These are phyloP conservation scores for Vitis vinifera DNA, from an alignment of 164 flowering plant genomes.

Conservation along the genomic window DNA sequence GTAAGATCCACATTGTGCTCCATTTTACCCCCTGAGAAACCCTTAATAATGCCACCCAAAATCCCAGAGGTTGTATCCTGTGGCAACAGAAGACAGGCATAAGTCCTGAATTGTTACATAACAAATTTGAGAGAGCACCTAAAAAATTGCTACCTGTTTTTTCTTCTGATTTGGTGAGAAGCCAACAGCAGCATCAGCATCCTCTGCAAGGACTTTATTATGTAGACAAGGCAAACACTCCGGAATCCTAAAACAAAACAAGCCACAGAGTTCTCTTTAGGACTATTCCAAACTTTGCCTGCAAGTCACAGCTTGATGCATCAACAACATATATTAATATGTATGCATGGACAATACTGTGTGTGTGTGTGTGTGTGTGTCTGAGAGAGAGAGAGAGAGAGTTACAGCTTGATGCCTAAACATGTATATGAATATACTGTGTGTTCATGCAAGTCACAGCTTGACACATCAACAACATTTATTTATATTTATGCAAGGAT, in stretches of 20 bases:
- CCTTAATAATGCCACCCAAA: conserved; percentile 65
- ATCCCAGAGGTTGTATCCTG: conserved; percentile 50
- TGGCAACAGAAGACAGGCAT: conserved; percentile 8
- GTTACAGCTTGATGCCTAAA: neutral
- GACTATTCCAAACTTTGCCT: neutral
- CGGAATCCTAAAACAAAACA: conserved; percentile 29
- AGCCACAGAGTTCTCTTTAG: neutral
- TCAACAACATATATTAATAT: neutral
- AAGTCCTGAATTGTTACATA: too few relatives aligned
- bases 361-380: neutral
- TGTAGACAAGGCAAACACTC: conserved; percentile 41
- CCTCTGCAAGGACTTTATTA: conserved; percentile 41
- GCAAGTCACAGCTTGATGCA: neutral
- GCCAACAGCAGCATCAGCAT: conserved; percentile 25
- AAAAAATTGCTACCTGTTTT: conserved; percentile 17
- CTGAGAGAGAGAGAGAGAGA: neutral
- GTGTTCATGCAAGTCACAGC: too few relatives aligned
- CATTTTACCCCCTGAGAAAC: conserved; percentile 48
- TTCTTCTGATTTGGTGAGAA: conserved; percentile 21
- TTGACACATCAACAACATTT: too few relatives aligned
- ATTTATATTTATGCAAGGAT: neutral
- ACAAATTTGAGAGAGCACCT: neutral
- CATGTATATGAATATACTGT: neutral
- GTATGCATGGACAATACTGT: too few relatives aligned
- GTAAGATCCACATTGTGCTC: conserved; percentile 21